Base-by-base conservation (phyloP, 2,329 filamentous ascomycete genomes). In the Fusarium fujikuroi region DNA sequence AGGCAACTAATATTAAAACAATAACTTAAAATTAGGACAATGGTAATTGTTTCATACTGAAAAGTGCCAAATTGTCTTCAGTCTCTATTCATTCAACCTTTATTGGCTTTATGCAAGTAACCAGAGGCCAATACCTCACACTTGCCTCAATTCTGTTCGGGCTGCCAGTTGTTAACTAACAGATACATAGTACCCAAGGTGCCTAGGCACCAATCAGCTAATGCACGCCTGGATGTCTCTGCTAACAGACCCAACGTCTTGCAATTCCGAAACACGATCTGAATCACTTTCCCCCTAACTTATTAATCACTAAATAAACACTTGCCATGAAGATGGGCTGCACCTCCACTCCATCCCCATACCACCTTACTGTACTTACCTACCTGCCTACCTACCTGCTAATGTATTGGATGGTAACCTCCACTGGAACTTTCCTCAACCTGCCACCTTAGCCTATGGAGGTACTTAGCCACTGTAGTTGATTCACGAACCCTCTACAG, bases 401-500 rank as follows among this genome's bases (percentile, higher is more conserved):
- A 32, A 32, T 12, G 32, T 32, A 32, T 32, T 14, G 11, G 32
- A 14, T 32, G 32, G 32, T 32, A 32, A 32, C 30, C 30, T 28
- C 25, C 25, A 28, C 25, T 32, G 11, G 11, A 11, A 32, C 32
- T 47, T 47, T 54, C 36, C 43, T 44, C 37, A 49, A 43, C 44
- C 47, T 66, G 53, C 65, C 61, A 66, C 32, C 39, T 64, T 28
- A 46, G 32, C 11, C 30, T 66, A 47, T 32, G 30, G 30, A 32
- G 32, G 32, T 30, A 30, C 30, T 30, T 30, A 30, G 36, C 59
- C 69, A 52, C 59, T 65, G 69, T 54, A 70, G 40, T 60, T 66
- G 69, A 72, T 72, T 70, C 65, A 54, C 36, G 23, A 52, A 49
- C 59, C 69, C 61, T 60, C 70, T 73, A 70, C 32, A 73, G 60